Conservation (phyloP, 768 basidiomycete genomes). For the Leccinum disarticulatum region DNA sequence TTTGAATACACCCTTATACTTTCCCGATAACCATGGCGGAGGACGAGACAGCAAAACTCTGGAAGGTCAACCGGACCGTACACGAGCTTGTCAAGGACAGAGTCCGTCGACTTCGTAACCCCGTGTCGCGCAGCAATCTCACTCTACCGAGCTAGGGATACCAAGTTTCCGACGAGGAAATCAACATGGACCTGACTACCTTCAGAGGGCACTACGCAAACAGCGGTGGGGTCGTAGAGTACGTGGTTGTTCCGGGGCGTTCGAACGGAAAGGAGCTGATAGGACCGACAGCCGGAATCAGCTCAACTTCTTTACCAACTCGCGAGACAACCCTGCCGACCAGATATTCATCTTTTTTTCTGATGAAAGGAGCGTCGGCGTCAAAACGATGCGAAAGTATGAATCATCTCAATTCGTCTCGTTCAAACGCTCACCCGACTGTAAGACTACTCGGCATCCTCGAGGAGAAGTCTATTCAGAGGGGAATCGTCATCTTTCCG, state of each 20-base stretch:
- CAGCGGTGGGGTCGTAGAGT: conserved; percentile 82
- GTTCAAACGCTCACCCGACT: conserved; percentile 10
- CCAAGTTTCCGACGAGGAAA: conserved; percentile 91
- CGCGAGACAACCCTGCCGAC: conserved; percentile 60
- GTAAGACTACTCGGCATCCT: conserved; percentile 81
- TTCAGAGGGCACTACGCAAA: conserved; percentile 77
- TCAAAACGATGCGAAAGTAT: conserved; percentile 97
- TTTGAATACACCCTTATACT: conserved; percentile 44
- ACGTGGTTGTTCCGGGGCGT: conserved; percentile 34
- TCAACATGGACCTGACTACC: conserved; percentile 77
- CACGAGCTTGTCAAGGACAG: conserved; percentile 96
- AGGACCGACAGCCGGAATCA: conserved; percentile 64
- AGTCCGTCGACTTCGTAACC: conserved; percentile 43
- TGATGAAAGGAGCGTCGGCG: conserved; percentile 93
- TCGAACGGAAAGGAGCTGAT: conserved; percentile 11
- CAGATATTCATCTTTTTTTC: conserved; percentile 95
- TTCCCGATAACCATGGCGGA: conserved; percentile 53
- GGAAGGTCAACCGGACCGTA: conserved; percentile 95
- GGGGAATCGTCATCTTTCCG: conserved; percentile 94
- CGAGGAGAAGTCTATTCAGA: conserved; percentile 86
- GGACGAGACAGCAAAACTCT: conserved; percentile 85
- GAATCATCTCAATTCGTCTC: conserved; percentile 23
- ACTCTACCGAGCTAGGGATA: conserved; percentile 64
- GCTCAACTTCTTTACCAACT: conserved; percentile 89
- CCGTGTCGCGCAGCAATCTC: conserved; percentile 14